Percentiles rank a stretch among this genome's conserved stretches.
These are phyloP conservation scores for Cladosporium sphaerospermum DNA, from an alignment of 2,329 filamentous ascomycete species.

Conservation along the genomic window DNA sequence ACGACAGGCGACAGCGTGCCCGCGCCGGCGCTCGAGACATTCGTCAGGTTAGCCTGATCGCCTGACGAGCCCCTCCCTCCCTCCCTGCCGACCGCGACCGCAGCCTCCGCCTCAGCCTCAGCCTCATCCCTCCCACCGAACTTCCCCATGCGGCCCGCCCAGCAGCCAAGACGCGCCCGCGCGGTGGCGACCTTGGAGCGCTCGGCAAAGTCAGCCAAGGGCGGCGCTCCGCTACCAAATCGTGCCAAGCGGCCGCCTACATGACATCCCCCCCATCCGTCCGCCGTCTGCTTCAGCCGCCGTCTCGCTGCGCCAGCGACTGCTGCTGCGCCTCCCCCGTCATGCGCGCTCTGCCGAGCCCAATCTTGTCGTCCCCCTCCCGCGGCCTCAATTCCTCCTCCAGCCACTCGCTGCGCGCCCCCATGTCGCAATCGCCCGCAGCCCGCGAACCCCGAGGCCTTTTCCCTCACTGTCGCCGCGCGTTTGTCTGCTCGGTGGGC, in stretches of 20 bases:
- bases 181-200: neutral
- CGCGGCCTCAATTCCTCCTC: neutral
- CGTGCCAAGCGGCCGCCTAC: conserved; percentile 2
- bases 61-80: no score
- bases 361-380: neutral
- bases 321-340: conserved; percentile 8
- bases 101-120: no score
- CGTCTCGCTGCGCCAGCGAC: neutral
- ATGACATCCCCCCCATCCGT: neutral
- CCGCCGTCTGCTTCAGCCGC: neutral
- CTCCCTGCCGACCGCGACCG: no score
- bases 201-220: conserved; percentile 9
- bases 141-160: neutral
- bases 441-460: conserved; percentile 1
- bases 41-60: no score
- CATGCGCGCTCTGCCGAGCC: neutral
- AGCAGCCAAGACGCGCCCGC: neutral
- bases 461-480: neutral
- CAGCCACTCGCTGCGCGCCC: neutral
- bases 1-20: no score
- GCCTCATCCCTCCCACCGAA: no score
- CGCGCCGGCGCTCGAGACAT: no score
- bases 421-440: neutral
- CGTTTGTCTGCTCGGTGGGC: neutral
- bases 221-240: neutral